Evolutionary conservation across 148 eudicot genomes (phyloP).

Genomic region (Dysphania ambrosioides): DNA sequence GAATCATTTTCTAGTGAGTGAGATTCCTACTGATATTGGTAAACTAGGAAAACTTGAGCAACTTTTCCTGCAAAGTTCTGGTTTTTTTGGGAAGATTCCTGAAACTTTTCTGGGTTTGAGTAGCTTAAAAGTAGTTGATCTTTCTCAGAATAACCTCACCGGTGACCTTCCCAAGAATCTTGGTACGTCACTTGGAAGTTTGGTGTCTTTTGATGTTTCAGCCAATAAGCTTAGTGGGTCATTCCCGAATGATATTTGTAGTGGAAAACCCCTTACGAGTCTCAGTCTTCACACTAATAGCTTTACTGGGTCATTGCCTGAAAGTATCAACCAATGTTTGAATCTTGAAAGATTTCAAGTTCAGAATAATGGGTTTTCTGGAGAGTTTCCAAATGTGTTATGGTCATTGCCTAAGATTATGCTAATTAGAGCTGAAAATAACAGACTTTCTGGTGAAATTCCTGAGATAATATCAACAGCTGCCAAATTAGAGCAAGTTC

Average conservation of each 20-base stretch:
- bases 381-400: slow-evolving; percentile 62
- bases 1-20: slow-evolving; percentile 58
- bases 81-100: slow-evolving; percentile 65
- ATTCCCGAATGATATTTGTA: slow-evolving; percentile 60
- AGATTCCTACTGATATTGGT: slow-evolving; percentile 67
- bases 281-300: slow-evolving; percentile 62
- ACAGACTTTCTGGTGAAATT: slow-evolving; percentile 63
- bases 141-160: slow-evolving; percentile 81
- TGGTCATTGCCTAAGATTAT: slow-evolving; percentile 80
- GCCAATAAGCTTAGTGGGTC: slow-evolving; percentile 65
- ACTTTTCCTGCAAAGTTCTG: too few species aligned
- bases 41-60: slow-evolving; percentile 49
- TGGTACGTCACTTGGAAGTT: slow-evolving; percentile 44
- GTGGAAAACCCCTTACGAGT: slow-evolving; percentile 36
- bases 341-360: slow-evolving; percentile 72
- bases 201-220: slow-evolving; percentile 80
- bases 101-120: slow-evolving; percentile 46
- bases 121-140: slow-evolving; percentile 54
- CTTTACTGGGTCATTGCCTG: slow-evolving; percentile 59
- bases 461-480: slow-evolving; percentile 60
- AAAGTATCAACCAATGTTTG: slow-evolving; percentile 45
- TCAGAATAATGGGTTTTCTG: slow-evolving; percentile 73
- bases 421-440: slow-evolving; percentile 85
- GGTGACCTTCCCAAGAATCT: slow-evolving; percentile 53
- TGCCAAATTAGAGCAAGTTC: slow-evolving; percentile 77